Base-by-base conservation (phyloP, 2,329 filamentous ascomycete species). In the Diaporthe longicolla region DNA sequence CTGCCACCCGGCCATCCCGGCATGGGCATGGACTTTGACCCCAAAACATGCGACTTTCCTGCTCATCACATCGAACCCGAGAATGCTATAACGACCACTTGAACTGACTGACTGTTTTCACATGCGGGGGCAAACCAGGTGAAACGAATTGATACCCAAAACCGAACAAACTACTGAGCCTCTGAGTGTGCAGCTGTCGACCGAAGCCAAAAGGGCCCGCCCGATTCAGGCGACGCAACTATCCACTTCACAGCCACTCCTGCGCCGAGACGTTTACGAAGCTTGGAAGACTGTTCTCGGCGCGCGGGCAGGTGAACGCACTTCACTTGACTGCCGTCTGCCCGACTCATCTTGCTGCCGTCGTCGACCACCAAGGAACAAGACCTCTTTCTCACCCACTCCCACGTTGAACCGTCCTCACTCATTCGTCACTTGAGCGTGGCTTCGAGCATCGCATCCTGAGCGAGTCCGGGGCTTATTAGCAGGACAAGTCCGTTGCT, bases 251-350 rank as follows among this genome's bases (percentile, higher is more conserved):
- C 59, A 65, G 70, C 70, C 59, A 72, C 70, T 57, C 45, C 70
- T 72, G 70, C 70, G 70, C 70, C 70, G 70, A 65, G 70, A 52
- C 57, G 45, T 52, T 66, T 63, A 58, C 55, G 58, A 71, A 52
- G 69, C 69, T 54, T 50, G 69, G 57, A 58, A 58, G n/a, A 19
- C 35, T 32, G 57, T 48, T 48, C 43, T 71, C 69, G 45, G 61
- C 61, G 61, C 26, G 61, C 61, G 43, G 61, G 26, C 43, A 50
- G 43, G 43, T 50, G 26, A 50, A 65, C 59, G 40, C 59, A 65
- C 59, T 48, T 19, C 26, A 43, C 17, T 29, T 35, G 45, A 15
- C 61, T 4, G 10, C 63, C 45, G 63, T 26, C 4, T 11, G 19
- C 8, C 45, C 29, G 29, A 26, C 50, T 19, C 6, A 52, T 37